phyloP scores from a whole-genome alignment of 176 grass and related monocot genomes.

The Musa beccarii region DNA sequence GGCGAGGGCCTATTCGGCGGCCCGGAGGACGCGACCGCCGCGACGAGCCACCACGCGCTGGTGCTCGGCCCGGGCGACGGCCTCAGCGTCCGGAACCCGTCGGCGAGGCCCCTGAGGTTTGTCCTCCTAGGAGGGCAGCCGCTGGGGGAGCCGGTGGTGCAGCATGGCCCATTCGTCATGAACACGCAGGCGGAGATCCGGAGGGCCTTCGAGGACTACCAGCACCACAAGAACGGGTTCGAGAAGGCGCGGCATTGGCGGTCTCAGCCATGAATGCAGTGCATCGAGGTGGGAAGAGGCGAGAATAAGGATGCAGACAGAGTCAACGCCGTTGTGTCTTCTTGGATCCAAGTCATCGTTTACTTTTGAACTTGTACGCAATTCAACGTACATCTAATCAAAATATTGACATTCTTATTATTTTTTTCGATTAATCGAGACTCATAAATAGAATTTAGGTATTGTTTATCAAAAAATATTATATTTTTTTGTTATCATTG shows the following conservation, averaged over 20 bases:
- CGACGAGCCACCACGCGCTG: slow-evolving; percentile 44
- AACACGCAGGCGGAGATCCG: slow-evolving; percentile 60
- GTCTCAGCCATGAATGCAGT: not conserved
- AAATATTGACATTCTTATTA: too few relatives aligned
- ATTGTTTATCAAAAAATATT: too few relatives aligned
- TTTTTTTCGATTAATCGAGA: too few relatives aligned
- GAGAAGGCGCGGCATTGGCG: slow-evolving; percentile 35
- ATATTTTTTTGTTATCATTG: too few relatives aligned
- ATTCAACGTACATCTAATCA: too few relatives aligned
- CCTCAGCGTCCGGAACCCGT: slow-evolving; percentile 55
- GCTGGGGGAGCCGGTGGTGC: slow-evolving; percentile 47
- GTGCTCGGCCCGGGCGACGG: slow-evolving; percentile 59
- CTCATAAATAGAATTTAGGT: too few relatives aligned
- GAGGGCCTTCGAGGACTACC: slow-evolving; percentile 69
- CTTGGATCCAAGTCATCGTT: too few relatives aligned
- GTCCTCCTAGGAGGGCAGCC: slow-evolving; percentile 54
- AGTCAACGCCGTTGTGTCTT: too few relatives aligned
- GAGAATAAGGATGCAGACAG: too few relatives aligned
- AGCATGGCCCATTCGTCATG: slow-evolving; percentile 79
- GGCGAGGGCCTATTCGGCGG: slow-evolving; percentile 67
- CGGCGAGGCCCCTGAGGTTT: slow-evolving; percentile 37
- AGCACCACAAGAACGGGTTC: slow-evolving; percentile 52
- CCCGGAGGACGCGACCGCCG: not conserved
- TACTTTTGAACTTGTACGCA: too few relatives aligned
- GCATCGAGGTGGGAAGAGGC: too few relatives aligned